Evolutionary conservation across 169 alveolate genomes (phyloP), one percentile per base, ranked within the genome.

Genomic region (Plasmodium knowlesi): DNA sequence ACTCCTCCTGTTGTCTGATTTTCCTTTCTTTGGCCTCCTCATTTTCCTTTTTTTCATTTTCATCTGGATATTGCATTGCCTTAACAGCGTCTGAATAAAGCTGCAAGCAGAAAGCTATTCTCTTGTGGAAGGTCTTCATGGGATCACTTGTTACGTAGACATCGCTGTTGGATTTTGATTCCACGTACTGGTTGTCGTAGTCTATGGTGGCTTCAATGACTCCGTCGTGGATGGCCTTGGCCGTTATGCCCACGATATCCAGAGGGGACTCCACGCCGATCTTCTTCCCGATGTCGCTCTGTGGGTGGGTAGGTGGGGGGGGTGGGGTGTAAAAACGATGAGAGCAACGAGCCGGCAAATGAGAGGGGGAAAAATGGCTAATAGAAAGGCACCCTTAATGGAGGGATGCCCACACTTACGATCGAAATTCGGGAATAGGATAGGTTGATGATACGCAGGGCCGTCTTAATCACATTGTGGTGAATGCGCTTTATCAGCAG

Each of bases 191-290:
- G 67, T 97, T 95, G 50, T 98, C 99, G 84, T 98, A 98, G 95
- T 98, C 98, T 53, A 98, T 97, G 5, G 97, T 93, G 1, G 99
- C 99, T 73, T 98, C 99, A 83, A 98, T 98, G 12, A 98, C 99
- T 61, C 99, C 99, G 93, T 98, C 99, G 86, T 98, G 97, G 70
- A 98, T 98, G 19, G 99, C 99, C 96, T 98, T 98, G 25, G 99
- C 97, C 28, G 98, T 98, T 80, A 98, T 98, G 74, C 98, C 97
- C 78, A 97, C 99, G 28, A 98, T 96, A 54, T 98, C 99, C 82
- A 97, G 97, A 37, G 98, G 96, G 46, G 97, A 96, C 22, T 98
- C 98, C 46, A 98, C 96, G 22, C 99, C 99, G 79, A 98, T 96
- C 95, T 98, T 97, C 43, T 96, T 90, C 41, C 98, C 98, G 4